Percentiles rank a stretch among this genome's conserved stretches.
These are phyloP conservation scores for Phytopythium oedochilum DNA, from an alignment of 352 stramenopile species.

Conservation along the genomic window DNA sequence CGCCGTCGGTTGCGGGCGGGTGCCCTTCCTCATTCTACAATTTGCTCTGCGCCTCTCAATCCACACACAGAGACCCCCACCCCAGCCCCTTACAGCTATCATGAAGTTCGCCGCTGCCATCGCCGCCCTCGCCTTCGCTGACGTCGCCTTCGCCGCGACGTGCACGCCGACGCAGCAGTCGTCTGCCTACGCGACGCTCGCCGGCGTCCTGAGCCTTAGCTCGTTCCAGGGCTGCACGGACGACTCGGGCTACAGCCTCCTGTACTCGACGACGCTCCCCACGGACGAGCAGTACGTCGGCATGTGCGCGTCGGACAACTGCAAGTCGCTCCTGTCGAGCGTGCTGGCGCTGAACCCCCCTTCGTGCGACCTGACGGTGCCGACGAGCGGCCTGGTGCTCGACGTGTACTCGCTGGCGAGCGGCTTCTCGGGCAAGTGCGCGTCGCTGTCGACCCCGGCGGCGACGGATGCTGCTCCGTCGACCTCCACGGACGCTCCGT, in stretches of 20 bases:
- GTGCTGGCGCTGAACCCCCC: constrained; percentile 18
- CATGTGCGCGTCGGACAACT: constrained; percentile 20
- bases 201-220: constrained; percentile 12
- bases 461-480: constrained; percentile 2
- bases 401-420: constrained; percentile 23
- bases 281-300: constrained; percentile 12
- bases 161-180: constrained; percentile 15
- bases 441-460: constrained; percentile 39
- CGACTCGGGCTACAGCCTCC: constrained; percentile 18
- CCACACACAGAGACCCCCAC: background rate
- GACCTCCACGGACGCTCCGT: constrained; percentile 1
- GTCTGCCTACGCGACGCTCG: constrained; percentile 14
- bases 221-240: constrained; percentile 10
- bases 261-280: constrained; percentile 16
- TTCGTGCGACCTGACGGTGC: constrained; percentile 20
- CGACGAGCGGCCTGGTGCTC: constrained; percentile 19
- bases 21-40: background rate
- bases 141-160: constrained; percentile 7
- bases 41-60: background rate
- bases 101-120: constrained; percentile 20
- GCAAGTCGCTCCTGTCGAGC: constrained; percentile 15
- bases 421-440: constrained; percentile 32
- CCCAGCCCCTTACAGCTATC: background rate
- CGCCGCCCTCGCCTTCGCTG: constrained; percentile 8
- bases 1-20: no score